These are phyloP conservation scores for Pelargonium myrrhifolium DNA, from an alignment of 441 rosid genomes.

Conservation along the genomic window DNA sequence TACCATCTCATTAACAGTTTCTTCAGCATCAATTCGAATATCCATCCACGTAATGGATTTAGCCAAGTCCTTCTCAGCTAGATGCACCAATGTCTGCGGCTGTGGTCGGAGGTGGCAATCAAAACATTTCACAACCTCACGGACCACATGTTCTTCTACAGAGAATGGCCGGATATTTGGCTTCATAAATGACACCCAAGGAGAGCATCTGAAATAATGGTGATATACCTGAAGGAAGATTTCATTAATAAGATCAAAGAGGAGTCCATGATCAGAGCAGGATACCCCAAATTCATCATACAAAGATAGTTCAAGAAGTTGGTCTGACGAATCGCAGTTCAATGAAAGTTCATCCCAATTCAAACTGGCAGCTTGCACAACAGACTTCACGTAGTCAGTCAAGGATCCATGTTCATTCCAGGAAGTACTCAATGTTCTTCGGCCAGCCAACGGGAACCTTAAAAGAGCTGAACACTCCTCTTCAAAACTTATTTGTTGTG, in stretches of 20 bases:
- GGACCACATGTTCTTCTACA: constrained; percentile 24
- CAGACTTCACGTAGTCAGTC: constrained; percentile 30
- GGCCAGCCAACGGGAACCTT: constrained; percentile 14
- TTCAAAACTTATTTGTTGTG: constrained; percentile 19
- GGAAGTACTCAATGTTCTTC: constrained; percentile 13
- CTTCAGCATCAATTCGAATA: constrained; percentile 39
- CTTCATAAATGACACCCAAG: constrained; percentile 32
- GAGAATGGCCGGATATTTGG: constrained; percentile 19
- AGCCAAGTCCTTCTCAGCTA: constrained; percentile 39
- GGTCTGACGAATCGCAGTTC: constrained; percentile 35
- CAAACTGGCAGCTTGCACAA: constrained; percentile 39
- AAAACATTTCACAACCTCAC: constrained; percentile 43
- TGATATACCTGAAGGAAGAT: constrained; percentile 39
- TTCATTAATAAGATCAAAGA: constrained; percentile 51
- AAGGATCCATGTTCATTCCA: constrained; percentile 26
- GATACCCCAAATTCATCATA: constrained; percentile 23
- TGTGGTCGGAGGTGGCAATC: constrained; percentile 39
- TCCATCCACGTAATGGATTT: constrained; percentile 50
- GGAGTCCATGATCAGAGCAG: constrained; percentile 27
- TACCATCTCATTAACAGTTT: constrained; percentile 33
- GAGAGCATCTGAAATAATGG: constrained; percentile 32
- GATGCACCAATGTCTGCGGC: constrained; percentile 36
- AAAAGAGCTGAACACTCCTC: constrained; percentile 18
- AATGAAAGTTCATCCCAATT: constrained; percentile 50
- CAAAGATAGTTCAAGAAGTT: constrained; percentile 34